Conservation (phyloP, 495 filamentous ascomycete species). For the Talaromyces thailandensis region DNA sequence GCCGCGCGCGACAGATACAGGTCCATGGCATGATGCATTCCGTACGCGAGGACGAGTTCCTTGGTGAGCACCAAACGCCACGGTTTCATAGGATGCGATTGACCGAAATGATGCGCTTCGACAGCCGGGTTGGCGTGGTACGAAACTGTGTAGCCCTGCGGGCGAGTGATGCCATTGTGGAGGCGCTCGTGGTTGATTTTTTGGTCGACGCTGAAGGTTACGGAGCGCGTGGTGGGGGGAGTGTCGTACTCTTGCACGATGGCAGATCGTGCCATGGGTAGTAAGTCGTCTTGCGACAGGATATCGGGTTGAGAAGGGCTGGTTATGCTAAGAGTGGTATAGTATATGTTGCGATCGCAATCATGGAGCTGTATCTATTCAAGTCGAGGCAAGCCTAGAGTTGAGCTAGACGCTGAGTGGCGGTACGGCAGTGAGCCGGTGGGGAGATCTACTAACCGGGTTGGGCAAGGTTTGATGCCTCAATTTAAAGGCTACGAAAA, state of each 20-base stretch:
- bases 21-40: slow-evolving; percentile 94
- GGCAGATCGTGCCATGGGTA: slow-evolving; percentile 33
- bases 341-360: neutral
- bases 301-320: no score
- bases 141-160: slow-evolving; percentile 85
- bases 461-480: neutral
- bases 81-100: slow-evolving; percentile 95
- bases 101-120: slow-evolving; percentile 92
- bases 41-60: slow-evolving; percentile 84
- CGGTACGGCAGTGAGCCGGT: neutral
- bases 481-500: neutral
- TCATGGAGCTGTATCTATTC: neutral
- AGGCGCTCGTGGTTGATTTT: slow-evolving; percentile 59
- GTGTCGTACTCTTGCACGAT: slow-evolving; percentile 65
- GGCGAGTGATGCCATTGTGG: slow-evolving; percentile 64
- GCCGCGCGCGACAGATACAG: slow-evolving; percentile 74
- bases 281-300: neutral
- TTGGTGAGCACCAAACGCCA: slow-evolving; percentile 96
- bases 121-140: slow-evolving; percentile 95
- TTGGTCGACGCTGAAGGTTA: slow-evolving; percentile 53
- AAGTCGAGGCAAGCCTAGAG: neutral
- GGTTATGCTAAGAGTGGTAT: neutral
- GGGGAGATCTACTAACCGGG: neutral
- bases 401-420: neutral
- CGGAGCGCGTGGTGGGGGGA: slow-evolving; percentile 40